Conservation (phyloP, 2,329 filamentous ascomycete genomes). For the Phaeosphaeria sp. region DNA sequence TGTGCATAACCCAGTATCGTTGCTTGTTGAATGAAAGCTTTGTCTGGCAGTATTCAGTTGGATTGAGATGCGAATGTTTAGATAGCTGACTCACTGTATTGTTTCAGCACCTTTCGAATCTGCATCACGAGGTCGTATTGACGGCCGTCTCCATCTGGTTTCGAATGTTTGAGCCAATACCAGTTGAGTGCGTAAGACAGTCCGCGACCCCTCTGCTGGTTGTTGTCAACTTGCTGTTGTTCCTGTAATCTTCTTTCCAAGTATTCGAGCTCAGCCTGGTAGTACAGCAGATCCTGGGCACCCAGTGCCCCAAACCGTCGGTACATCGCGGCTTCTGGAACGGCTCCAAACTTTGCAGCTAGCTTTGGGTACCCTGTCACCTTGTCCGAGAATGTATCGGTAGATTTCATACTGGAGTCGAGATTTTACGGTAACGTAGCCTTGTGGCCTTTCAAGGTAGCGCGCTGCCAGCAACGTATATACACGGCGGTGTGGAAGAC, state of each 20-base stretch:
- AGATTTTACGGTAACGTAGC: not conserved
- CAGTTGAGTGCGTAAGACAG: slow-evolving; percentile 9
- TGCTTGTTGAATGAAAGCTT: slow-evolving; percentile 25
- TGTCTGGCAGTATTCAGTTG: slow-evolving; percentile 5
- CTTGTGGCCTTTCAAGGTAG: not conserved
- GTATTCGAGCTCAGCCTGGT: slow-evolving; percentile 9
- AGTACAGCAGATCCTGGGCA: slow-evolving; percentile 14
- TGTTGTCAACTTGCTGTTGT: slow-evolving; percentile 3
- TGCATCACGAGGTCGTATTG: slow-evolving; percentile 14
- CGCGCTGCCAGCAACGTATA: not conserved
- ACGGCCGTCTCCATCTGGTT: slow-evolving; percentile 5
- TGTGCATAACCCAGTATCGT: slow-evolving; percentile 10
- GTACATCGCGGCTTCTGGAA: slow-evolving; percentile 6
- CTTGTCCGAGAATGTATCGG: not conserved
- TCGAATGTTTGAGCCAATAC: slow-evolving; percentile 6
- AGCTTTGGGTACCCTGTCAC: slow-evolving; percentile 10
- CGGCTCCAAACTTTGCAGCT: slow-evolving; percentile 5
- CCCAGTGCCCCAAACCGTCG: slow-evolving; percentile 9
- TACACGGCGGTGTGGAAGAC: not conserved
- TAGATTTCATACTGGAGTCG: not conserved
- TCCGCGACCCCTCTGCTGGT: not conserved
- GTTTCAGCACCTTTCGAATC: slow-evolving; percentile 14
- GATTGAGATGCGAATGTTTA: not conserved
- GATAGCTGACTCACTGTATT: slow-evolving; percentile 15
- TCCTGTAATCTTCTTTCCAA: slow-evolving; percentile 5